Base-by-base conservation (phyloP, 306 rosid species). In the Castanospermum australe region DNA sequence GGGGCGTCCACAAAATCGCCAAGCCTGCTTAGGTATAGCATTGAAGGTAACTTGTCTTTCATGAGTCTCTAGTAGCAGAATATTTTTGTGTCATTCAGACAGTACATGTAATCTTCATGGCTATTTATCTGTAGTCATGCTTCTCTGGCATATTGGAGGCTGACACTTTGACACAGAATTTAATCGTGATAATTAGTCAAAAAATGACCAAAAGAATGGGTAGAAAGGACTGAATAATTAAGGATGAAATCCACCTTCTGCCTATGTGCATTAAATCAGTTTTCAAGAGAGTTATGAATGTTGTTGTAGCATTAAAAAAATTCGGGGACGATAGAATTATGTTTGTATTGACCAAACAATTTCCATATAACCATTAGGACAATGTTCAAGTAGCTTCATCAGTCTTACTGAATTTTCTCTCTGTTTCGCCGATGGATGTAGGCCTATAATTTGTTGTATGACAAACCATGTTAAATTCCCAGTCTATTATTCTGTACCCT, bases 1-100 rank as follows among this genome's bases (percentile, higher is more conserved):
- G 86, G 97, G 97, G 36, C 96, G 98, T 57, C 98, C 97, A 55
- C 90, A 73, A 75, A 90, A 90, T 84, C 97, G 99, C 70, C 93
- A 88, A 71, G 87, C 88, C 61, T 91, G 94, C 88, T 86, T 95
- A 85, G 92, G 79, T 75, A 90, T 95, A 78, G 97, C 93, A 63
- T 85, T 95, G 71, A 91, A 91, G 96, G 99, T 95, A 85, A 78
- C 70, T 38, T 76, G 51, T 48, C 64, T 35, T 51, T 67, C 76
- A 17, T 6, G 45, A 56, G 56, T 33, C 64, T 86, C 76, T 59
- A 25, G 42, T 48, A 10, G 67, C 76, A 38, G 61, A 64, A 39
- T 78, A 14, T 75, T 66, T 66, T 66, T 66, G 42, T 68, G 41
- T 73, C 25, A 70, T 59, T 39, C 57, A 66, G 71, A 14, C 39